These are phyloP conservation scores for Thraustochytrium sp. DNA, from an alignment of 352 stramenopile genomes.

Conservation along the genomic window DNA sequence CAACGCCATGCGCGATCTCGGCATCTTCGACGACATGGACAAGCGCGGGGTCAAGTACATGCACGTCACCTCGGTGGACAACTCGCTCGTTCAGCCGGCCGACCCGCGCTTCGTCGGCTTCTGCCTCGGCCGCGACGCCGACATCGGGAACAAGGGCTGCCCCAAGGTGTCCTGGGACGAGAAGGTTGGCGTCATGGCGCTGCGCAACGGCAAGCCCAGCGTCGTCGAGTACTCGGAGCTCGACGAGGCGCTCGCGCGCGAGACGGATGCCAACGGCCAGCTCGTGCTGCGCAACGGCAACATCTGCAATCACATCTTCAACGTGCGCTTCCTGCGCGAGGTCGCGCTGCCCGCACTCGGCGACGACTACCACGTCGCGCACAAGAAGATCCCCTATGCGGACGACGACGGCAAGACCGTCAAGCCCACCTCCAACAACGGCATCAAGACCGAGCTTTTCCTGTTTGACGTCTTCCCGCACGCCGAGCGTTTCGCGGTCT, in stretches of 20 bases:
- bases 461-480: conserved; percentile 97
- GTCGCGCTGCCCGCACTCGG: conserved; percentile 58
- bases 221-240: conserved; percentile 98
- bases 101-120: conserved; percentile 94
- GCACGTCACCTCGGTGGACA: conserved; percentile 96
- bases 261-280: conserved; percentile 58
- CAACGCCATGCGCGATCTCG: conserved; percentile 77
- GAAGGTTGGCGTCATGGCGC: conserved; percentile 81
- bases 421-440: conserved; percentile 59
- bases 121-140: conserved; percentile 80
- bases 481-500: conserved; percentile 82
- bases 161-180: conserved; percentile 65
- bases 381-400: conserved; percentile 89
- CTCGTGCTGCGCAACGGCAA: conserved; percentile 90
- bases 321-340: conserved; percentile 70
- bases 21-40: conserved; percentile 76
- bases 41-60: conserved; percentile 80
- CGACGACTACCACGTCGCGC: conserved; percentile 89
- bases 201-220: conserved; percentile 69
- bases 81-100: conserved; percentile 87
- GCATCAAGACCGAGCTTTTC: conserved; percentile 96
- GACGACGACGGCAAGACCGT: conserved; percentile 69
- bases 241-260: conserved; percentile 54
- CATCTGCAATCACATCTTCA: conserved; percentile 98
- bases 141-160: conserved; percentile 89